A percentile compares a stretch with the other conserved stretches of the same genome.
Conservation (phyloP, 192 early-diverging fungal genomes). For the Funneliformis mosseae region DNA sequence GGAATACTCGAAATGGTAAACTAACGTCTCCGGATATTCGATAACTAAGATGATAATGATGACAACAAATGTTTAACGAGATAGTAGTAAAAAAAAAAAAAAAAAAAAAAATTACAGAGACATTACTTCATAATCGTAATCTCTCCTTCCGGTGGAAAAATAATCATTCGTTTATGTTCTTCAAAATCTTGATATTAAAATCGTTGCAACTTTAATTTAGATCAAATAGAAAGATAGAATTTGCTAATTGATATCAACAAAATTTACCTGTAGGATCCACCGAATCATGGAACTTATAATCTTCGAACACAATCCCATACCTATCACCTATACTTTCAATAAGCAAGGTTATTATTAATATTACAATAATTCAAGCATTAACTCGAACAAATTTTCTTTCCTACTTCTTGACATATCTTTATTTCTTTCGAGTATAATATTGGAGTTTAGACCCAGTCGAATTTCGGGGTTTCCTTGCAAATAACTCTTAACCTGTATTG, state of each 20-base stretch:
- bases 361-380: neutral
- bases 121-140: conserved; percentile 23
- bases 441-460: neutral
- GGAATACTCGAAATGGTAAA: conserved; percentile 28
- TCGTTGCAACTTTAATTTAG: neutral
- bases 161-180: neutral
- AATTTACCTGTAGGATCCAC: conserved; percentile 20
- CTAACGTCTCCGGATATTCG: neutral
- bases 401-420: neutral
- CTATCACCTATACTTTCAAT: conserved; percentile 3
- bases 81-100: neutral
- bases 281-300: conserved; percentile 28
- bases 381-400: neutral
- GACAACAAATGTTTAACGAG: neutral
- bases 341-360: neutral
- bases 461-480: conserved; percentile 22
- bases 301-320: conserved; percentile 17
- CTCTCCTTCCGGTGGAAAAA: conserved; percentile 30
- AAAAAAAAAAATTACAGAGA: neutral
- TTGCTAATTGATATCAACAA: neutral
- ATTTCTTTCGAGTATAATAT: conserved; percentile 1
- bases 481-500: conserved; percentile 27
- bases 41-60: conserved; percentile 5
- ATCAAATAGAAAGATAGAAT: neutral
- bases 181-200: conserved; percentile 15